These are phyloP conservation scores for Penicillium mononematosum DNA, from an alignment of 495 filamentous ascomycete genomes.

Conservation along the genomic window DNA sequence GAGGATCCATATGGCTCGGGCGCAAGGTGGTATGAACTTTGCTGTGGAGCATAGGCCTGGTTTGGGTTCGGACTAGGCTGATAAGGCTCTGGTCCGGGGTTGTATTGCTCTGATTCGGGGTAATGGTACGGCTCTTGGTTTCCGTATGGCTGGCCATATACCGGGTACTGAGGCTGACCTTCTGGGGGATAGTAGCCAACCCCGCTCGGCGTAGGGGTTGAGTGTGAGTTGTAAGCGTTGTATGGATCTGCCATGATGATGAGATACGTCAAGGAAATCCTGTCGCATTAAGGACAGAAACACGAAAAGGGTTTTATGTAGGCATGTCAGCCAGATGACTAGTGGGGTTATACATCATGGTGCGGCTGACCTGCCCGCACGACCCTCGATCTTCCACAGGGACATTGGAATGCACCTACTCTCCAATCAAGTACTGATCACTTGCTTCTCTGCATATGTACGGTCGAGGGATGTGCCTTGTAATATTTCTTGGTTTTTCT, in stretches of 20 bases:
- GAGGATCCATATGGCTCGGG: conserved; percentile 28
- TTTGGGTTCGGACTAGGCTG: conserved; percentile 17
- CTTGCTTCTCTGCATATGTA: background rate
- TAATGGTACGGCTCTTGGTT: conserved; percentile 11
- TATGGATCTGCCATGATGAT: conserved; percentile 51
- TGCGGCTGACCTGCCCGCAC: conserved; percentile 33
- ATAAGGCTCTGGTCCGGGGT: background rate
- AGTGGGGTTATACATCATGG: conserved; percentile 20
- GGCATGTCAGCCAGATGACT: conserved; percentile 12
- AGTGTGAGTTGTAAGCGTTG: conserved; percentile 39
- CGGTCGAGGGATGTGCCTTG: background rate
- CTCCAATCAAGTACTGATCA: conserved; percentile 18
- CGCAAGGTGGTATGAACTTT: conserved; percentile 32
- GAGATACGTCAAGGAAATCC: background rate
- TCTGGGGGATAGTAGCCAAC: conserved; percentile 33
- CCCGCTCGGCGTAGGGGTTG: conserved; percentile 26
- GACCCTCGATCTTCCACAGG: conserved; percentile 18
- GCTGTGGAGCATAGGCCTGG: conserved; percentile 28
- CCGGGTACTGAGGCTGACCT: conserved; percentile 16
- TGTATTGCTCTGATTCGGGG: conserved; percentile 35
- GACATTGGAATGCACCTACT: conserved; percentile 19
- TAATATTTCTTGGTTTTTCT: background rate
- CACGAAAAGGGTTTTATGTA: background rate
- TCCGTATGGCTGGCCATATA: conserved; percentile 12
- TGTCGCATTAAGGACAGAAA: background rate